Evolutionary conservation across 202 grass and related monocot genomes (phyloP).

Genomic region (Eragrostis tef): DNA sequence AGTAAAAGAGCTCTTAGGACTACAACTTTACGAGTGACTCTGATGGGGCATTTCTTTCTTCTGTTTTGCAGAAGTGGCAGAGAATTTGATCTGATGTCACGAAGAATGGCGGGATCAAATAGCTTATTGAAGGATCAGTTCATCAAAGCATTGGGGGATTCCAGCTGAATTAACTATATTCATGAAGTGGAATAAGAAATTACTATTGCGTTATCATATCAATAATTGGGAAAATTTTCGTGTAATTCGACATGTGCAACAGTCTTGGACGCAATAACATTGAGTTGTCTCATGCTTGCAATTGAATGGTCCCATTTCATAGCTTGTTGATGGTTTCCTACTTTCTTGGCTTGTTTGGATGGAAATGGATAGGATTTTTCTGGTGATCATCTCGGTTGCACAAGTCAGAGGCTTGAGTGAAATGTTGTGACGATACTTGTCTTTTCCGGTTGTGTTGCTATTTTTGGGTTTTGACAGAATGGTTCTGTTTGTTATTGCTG

Average conservation of each 20-base stretch:
- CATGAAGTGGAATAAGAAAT: constrained; percentile 24
- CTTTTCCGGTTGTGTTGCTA: not conserved
- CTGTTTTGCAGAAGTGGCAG: constrained; percentile 61
- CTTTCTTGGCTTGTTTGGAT: no score
- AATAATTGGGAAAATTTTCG: not conserved
- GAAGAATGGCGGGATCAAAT: constrained; percentile 87
- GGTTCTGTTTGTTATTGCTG: no score
- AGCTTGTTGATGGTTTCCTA: not conserved
- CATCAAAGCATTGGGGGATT: constrained; percentile 55
- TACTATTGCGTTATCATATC: constrained; percentile 5
- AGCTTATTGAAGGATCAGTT: constrained; percentile 73
- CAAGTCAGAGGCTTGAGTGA: not conserved
- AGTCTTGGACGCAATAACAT: not conserved
- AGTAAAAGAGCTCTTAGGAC: not conserved
- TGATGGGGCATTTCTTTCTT: constrained; percentile 11
- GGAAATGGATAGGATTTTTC: no score
- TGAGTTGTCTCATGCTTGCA: not conserved
- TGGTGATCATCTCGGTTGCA: no score
- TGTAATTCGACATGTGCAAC: constrained; percentile 19
- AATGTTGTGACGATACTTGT: not conserved
- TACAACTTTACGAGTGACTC: not conserved
- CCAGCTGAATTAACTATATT: constrained; percentile 39
- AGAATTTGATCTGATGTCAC: constrained; percentile 74
- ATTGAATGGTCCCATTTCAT: not conserved
- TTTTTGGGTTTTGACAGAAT: no score